Conservation (phyloP, 192 early-diverging fungal genomes). For the Coemansia sp. region DNA sequence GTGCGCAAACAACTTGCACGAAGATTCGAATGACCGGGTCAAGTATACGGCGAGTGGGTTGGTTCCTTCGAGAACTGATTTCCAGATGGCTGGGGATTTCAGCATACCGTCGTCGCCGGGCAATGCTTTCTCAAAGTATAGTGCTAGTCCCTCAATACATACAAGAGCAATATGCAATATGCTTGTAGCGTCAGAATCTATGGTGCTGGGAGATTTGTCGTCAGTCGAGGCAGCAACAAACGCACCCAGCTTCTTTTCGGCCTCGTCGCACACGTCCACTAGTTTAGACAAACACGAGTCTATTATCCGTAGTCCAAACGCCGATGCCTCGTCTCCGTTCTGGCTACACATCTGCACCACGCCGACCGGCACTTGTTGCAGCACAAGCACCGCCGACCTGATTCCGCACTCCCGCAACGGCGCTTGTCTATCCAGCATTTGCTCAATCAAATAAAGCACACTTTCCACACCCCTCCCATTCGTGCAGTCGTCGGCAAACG, state of each 20-base stretch:
- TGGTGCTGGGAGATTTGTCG: background rate
- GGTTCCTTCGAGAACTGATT: constrained; percentile 27
- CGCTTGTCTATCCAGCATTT: constrained; percentile 6
- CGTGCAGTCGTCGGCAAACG: constrained; percentile 9
- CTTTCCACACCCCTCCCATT: constrained; percentile 6
- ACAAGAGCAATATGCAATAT: constrained; percentile 1
- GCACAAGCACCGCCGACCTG: constrained; percentile 6
- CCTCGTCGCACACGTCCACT: constrained; percentile 13
- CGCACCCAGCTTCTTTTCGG: constrained; percentile 6
- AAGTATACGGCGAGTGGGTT: constrained; percentile 24
- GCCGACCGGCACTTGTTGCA: constrained; percentile 16
- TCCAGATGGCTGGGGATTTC: constrained; percentile 32
- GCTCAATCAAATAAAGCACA: constrained; percentile 11
- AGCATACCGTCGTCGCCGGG: constrained; percentile 18
- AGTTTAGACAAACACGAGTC: constrained; percentile 29
- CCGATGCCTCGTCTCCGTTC: constrained; percentile 3
- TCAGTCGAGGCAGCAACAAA: background rate
- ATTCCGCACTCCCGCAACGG: constrained; percentile 23
- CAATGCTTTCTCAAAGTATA: constrained; percentile 17
- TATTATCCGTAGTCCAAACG: constrained; percentile 19
- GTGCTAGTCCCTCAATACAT: constrained; percentile 5
- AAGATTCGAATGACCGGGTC: constrained; percentile 21
- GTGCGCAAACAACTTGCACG: constrained; percentile 14
- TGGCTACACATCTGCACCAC: constrained; percentile 31
- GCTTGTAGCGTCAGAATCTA: background rate